Evolutionary conservation across 345 rosid species (phyloP), one percentile per base, ranked within the genome.

Genomic region (Conringia planisiliqua): DNA sequence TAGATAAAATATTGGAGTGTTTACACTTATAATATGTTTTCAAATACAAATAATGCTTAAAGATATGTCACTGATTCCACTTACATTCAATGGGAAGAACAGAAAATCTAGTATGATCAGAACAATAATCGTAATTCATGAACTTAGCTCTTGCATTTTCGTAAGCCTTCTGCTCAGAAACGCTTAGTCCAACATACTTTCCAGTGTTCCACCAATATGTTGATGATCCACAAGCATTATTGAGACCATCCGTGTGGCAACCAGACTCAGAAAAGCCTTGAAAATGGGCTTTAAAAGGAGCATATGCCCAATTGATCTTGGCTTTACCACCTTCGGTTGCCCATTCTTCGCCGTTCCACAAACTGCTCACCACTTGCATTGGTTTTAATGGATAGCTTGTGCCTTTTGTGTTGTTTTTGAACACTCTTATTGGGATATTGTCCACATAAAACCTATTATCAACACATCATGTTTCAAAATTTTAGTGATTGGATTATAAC

Each of bases 291-390:
- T 20, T 24, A 60, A 88, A 90, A 0, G 88, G 93, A 30, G 89
- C 80, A 5, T 77, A 13, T 13, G 66, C 77, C 91, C 90, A 86
- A 62, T 88, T 60, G 0, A 66, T 83, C 79, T 84, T 88, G 1
- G 86, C 70, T 29, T 44, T 59, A n/a, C 95, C 90, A 20, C 87
- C 87, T 1, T 84, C 85, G 3, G 87, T 86, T 22, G 86, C 91
- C 96, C 88, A 90, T 7, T 57, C 50, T 0, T 82, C 83, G n/a
- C 88, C 93, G 17, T 90, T 63, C 90, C 89, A 90, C 68, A 88
- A 43, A 73, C 91, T 90, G 36, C 70, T 88, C 55, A 71, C 76
- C 35, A 86, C 7, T 35, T 79, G 78, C 93, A 86, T 86, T 9
- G 87, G 75, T 30, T 75, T 62, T 26, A 36, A 7, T 26, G 67